Conservation (phyloP, 1,139 yeast genomes). For the Geotrichum klebahnii region DNA sequence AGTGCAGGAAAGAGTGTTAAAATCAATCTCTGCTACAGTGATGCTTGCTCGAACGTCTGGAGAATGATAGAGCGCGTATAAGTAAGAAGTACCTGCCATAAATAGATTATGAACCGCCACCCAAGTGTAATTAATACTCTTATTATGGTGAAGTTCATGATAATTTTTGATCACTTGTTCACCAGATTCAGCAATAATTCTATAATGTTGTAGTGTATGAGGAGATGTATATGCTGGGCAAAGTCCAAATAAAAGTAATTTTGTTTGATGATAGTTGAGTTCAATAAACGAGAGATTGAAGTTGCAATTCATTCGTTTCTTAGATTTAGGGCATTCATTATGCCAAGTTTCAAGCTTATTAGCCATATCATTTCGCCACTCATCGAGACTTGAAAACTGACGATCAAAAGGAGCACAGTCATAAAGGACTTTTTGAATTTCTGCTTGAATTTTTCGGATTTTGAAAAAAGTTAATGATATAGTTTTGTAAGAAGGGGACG, state of each 20-base stretch:
- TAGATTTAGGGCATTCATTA: constrained; percentile 51
- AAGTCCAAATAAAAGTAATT: constrained; percentile 67
- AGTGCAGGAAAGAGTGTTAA: constrained; percentile 54
- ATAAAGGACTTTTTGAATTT: constrained; percentile 65
- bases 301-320: constrained; percentile 63
- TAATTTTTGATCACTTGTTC: constrained; percentile 63
- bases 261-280: constrained; percentile 72
- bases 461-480: constrained; percentile 63
- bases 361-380: constrained; percentile 57
- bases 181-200: constrained; percentile 60
- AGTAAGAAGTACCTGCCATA: constrained; percentile 81
- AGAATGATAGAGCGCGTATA: constrained; percentile 70
- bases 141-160: constrained; percentile 51
- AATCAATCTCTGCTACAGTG: constrained; percentile 52
- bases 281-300: constrained; percentile 66
- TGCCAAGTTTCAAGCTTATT: constrained; percentile 60
- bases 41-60: constrained; percentile 49
- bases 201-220: constrained; percentile 51
- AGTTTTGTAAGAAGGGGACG: constrained; percentile 54
- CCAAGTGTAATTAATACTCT: constrained; percentile 80
- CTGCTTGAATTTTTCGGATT: constrained; percentile 70
- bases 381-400: constrained; percentile 48
- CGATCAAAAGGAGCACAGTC: constrained; percentile 70
- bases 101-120: constrained; percentile 85
- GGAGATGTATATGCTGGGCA: constrained; percentile 59